Evolutionary conservation across 495 filamentous ascomycete genomes (phyloP), one percentile per base, ranked within the genome.

Genomic region (Hypoxylon crocopeplum): DNA sequence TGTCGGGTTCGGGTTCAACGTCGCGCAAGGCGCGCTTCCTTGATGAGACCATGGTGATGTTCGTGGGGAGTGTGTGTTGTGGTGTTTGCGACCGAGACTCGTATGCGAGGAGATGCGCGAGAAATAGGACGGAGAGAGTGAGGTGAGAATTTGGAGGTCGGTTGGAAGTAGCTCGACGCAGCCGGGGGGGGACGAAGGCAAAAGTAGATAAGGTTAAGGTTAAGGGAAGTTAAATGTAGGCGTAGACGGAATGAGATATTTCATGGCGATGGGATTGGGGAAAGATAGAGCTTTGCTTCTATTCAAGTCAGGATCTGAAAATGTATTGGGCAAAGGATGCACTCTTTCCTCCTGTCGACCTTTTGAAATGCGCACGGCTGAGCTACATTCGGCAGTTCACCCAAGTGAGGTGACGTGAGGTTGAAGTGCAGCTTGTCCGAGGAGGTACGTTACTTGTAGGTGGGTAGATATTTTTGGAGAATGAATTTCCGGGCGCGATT

Each of bases 1-100:
- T 72, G 21, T 66, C 68, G 68, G 61, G 55, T 37, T 77, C 85
- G 63, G 66, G 64, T 46, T 77, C 86, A 73, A 83, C 84, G 74
- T 92, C 89, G 70, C 83, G 85, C 70, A 82, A 76, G 62, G 78
- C 82, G 73, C 90, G 88, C 80, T 92, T 93, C 79, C 89, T 77
- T 21, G 76, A 68, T 21, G 77, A 72, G 34, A 75, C 77, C 85
- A 85, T 86, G 52, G 45, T 73, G 71, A 49, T 33, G 22, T 41
- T 16, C 11, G 13, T n/a, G 7, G 13, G 32, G 12, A 3, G 32
- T n/a, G 32, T 34, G 13, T 50, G 15, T 4, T 30, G 7, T 44
- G 17, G 22, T 34, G 16, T 34, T 13, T 16, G 49, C 27, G 45
- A 33, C 33, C 12, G 11, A 20, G 38, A 30, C 24, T 22, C 34